phyloP scores from a whole-genome alignment of 2,329 filamentous ascomycete genomes.

The Ceratocystiopsis sp. region DNA sequence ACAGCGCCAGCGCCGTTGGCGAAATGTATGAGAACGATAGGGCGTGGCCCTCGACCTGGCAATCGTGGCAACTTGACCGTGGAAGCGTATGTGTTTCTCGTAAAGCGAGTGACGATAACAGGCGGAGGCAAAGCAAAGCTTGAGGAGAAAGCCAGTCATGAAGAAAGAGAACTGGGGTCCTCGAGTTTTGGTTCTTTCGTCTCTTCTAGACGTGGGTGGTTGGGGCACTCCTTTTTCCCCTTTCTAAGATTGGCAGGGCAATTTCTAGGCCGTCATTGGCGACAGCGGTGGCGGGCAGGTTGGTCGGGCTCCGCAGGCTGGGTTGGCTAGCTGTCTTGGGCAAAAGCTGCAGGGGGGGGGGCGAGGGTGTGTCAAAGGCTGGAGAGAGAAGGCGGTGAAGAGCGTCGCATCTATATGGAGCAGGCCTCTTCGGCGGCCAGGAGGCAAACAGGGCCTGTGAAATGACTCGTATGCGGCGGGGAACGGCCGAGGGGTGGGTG shows the following conservation, averaged over 20 bases:
- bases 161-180: slow-evolving; percentile 12
- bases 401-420: slow-evolving; percentile 6
- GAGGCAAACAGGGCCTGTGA: background rate
- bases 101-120: slow-evolving; percentile 27
- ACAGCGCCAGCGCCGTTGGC: slow-evolving; percentile 18
- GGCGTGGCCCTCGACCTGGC: slow-evolving; percentile 22
- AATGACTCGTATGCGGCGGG: background rate
- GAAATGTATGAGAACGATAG: slow-evolving; percentile 14
- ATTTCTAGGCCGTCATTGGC: slow-evolving; percentile 8
- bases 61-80: slow-evolving; percentile 24
- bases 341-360: background rate
- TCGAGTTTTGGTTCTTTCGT: no score
- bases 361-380: background rate
- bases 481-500: no score
- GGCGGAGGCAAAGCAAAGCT: slow-evolving; percentile 29
- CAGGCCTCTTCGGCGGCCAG: background rate
- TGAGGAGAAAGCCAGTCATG: slow-evolving; percentile 31
- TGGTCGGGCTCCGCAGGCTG: slow-evolving; percentile 7
- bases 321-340: slow-evolving; percentile 9
- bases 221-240: slow-evolving; percentile 5
- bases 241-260: slow-evolving; percentile 7
- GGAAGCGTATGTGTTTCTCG: slow-evolving; percentile 24
- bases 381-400: slow-evolving; percentile 3
- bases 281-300: slow-evolving; percentile 1
- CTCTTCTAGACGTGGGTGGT: background rate